Evolutionary conservation across 768 basidiomycete species (phyloP).

Genomic region (Rhizopogon vulgaris): DNA sequence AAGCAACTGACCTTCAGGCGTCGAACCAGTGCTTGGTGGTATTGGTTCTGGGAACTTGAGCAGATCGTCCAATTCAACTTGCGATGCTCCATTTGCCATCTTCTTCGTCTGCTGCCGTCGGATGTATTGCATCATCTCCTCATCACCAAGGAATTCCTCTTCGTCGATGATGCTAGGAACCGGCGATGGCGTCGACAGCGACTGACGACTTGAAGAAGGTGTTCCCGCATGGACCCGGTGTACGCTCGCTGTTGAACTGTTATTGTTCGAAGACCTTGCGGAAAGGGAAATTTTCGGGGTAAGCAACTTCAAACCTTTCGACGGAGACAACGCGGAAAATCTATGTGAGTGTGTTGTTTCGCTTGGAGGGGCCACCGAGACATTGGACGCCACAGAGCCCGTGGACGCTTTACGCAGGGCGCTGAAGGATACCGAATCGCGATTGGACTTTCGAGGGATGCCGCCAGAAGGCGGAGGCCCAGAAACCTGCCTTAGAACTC

Average conservation of each 20-base stretch:
- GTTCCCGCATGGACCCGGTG: conserved; percentile 52
- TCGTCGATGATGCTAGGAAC: conserved; percentile 73
- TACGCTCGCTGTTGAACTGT: conserved; percentile 30
- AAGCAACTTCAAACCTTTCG: conserved; percentile 75
- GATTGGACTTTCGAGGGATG: conserved; percentile 58
- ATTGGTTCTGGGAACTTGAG: conserved; percentile 91
- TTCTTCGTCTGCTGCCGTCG: conserved; percentile 86
- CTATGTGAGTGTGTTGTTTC: conserved; percentile 41
- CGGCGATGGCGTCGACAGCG: conserved; percentile 81
- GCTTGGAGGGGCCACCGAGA: conserved; percentile 42
- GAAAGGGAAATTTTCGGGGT: conserved; percentile 70
- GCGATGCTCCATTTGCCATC: conserved; percentile 73
- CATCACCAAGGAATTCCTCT: conserved; percentile 84
- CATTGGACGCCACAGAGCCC: conserved; percentile 67
- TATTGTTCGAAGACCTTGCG: conserved; percentile 45
- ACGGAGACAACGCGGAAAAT: conserved; percentile 81
- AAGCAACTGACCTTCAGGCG: conserved; percentile 60
- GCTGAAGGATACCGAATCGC: conserved; percentile 76
- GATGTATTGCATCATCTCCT: conserved; percentile 96
- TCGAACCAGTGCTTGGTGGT: conserved; percentile 55
- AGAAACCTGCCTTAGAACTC: conserved; percentile 61
- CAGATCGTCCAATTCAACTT: conserved; percentile 82
- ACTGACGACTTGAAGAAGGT: conserved; percentile 68
- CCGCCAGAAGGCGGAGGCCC: conserved; percentile 38
- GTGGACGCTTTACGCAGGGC: conserved; percentile 80